These are phyloP conservation scores for Hygrophoropsis aurantiaca DNA, from an alignment of 768 basidiomycete species.

Conservation along the genomic window DNA sequence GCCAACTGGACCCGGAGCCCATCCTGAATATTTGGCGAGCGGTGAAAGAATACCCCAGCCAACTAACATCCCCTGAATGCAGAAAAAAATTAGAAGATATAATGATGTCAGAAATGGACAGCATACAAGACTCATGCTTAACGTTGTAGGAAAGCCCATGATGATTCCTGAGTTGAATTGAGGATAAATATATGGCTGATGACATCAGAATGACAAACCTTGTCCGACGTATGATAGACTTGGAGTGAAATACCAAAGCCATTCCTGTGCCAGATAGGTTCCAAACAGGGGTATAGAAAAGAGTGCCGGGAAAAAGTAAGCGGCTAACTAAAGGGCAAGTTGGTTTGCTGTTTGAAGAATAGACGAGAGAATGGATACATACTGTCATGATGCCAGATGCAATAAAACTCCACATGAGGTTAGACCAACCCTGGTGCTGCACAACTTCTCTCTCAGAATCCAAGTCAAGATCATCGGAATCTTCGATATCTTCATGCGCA, in stretches of 20 bases:
- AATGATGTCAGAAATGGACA: background rate
- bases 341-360: background rate
- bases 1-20: constrained; percentile 92
- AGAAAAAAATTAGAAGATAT: constrained; percentile 4
- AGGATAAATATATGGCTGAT: constrained; percentile 2
- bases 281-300: constrained; percentile 89
- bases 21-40: constrained; percentile 73
- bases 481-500: constrained; percentile 24
- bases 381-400: constrained; percentile 79
- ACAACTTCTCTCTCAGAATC: constrained; percentile 46
- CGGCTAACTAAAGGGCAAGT: constrained; percentile 55
- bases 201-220: constrained; percentile 38
- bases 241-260: constrained; percentile 94
- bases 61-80: constrained; percentile 82
- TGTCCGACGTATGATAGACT: constrained; percentile 92
- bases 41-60: constrained; percentile 97
- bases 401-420: constrained; percentile 75
- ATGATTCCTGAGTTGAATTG: constrained; percentile 66
- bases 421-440: constrained; percentile 72
- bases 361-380: constrained; percentile 21
- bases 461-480: constrained; percentile 23
- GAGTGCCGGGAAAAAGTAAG: constrained; percentile 87
- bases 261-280: constrained; percentile 75
- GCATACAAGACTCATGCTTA: constrained; percentile 87
- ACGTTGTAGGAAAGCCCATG: constrained; percentile 94